Evolutionary conservation across 2,329 filamentous ascomycete genomes (phyloP), one percentile per base, ranked within the genome.

Genomic region (Rhytidhysteron rufulum): DNA sequence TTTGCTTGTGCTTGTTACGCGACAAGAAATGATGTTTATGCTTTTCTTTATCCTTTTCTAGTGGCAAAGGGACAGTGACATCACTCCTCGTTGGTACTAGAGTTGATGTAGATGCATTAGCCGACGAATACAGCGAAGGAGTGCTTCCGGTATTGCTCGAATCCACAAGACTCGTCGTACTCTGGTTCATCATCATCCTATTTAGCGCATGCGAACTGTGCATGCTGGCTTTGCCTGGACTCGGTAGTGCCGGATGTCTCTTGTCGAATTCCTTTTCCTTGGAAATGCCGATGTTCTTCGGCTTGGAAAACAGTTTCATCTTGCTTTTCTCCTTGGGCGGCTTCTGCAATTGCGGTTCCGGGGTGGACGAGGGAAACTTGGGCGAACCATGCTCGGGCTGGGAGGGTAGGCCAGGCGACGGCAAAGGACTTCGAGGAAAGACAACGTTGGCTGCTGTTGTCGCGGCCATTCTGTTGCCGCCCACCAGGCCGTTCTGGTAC

Each of bases 291-390:
- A 88, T 86, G 66, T 84, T 88, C 56, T 85, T 84, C 1, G 85
- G 85, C 37, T 86, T 78, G 5, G 83, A 87, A 59, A 90, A 90
- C 20, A 91, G 73, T 69, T 91, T 91, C 61, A 87, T 85, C 66
- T 88, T 89, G 45, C 82, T 82, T 64, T 87, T 86, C 53, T 87
- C 83, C 20, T 78, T 72, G 53, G 79, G 78, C 17, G 65, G 67
- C 54, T 81, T 82, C 37, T 76, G 74, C 61, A 85, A 83, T 50
- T 85, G 82, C 17, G 53, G 51, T 31, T 55, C 54, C 2, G 48
- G 47, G 19, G 47, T 50, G 7, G 57, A 47, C 1, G 52, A 37
- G 1, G 56, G 58, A n/a, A n/a, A n/a, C 40, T 62, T 57, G 8
- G 65, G 64, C 31, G 63, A 65, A 3, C 49, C 54, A 41, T 58